Base-by-base conservation (phyloP, 2,329 filamentous ascomycete species). In the Sclerotinia trifoliorum region DNA sequence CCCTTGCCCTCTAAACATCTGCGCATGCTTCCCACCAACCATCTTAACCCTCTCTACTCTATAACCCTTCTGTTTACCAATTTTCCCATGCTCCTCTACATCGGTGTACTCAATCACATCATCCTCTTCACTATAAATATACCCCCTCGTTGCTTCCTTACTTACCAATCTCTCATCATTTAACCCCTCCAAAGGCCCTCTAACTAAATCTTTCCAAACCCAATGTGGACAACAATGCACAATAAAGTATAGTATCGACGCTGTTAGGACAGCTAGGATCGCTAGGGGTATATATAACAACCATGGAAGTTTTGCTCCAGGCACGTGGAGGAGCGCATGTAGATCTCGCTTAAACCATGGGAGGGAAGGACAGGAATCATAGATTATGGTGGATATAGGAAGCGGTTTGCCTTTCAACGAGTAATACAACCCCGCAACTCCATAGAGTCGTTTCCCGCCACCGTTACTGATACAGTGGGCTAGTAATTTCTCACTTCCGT, bases 401-500 rank as follows among this genome's bases (percentile, higher is more conserved):
- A 75, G 63, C 2, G 72, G 62, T 5, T 67, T 69, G 2, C 71
- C 71, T 1, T 71, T 73, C 7, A 51, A 13, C 1, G 66, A 57
- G 6, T 62, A 56, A 57, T 73, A 75, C 0, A 64, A 64, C 17
- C 54, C 69, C 8, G 70, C 63, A 5, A 76, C 68, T 5, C 52
- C 69, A 46, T 73, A 75, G 1, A 71, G 54, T 10, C 73, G 52
- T 39, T 73, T 84, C 21, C 81, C 83, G 19, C 86, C 86, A 0
- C 85, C 86, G 75, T 86, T 88, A 70, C 85, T 87, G 81, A 88
- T 85, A 71, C 79, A 78, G 67, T 87, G 85, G 1, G 84, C 74
- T 24, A 87, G 76, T 17, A 87, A 77, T 2, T 80, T 77, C 60
- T 76, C 57, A 0, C 0, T 74, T 26, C 76, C 69, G 2, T 32